phyloP scores from a whole-genome alignment of 805 yeast species.

The Candida adriatica region DNA sequence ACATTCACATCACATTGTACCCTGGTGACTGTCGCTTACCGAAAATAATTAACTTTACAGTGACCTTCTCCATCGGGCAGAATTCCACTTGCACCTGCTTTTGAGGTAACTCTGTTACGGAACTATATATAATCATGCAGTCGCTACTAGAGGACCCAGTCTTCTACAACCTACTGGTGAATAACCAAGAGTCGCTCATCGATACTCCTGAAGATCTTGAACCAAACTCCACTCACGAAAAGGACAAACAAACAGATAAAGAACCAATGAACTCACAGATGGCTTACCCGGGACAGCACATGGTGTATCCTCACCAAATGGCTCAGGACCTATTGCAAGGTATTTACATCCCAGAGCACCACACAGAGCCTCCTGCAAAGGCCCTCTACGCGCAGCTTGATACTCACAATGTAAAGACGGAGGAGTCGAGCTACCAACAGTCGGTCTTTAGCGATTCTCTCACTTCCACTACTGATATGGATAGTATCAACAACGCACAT shows the following conservation, averaged over 20 bases:
- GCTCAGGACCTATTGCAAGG: neutral
- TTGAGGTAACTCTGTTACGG: neutral
- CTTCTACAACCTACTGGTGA: conserved; percentile 17
- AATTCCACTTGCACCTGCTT: neutral
- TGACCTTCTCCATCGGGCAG: neutral
- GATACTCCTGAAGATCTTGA: conserved; percentile 1
- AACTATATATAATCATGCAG: no score
- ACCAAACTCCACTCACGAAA: neutral
- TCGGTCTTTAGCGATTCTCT: conserved; percentile 14
- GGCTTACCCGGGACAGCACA: conserved; percentile 9
- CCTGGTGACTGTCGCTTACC: no score
- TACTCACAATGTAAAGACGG: conserved; percentile 1
- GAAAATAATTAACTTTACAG: neutral
- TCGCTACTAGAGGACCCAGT: conserved; percentile 20
- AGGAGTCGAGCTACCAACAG: conserved; percentile 12
- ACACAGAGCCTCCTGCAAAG: conserved; percentile 1
- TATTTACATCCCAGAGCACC: neutral
- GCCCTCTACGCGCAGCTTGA: conserved; percentile 1
- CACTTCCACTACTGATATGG: conserved; percentile 7
- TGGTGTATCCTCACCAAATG: conserved; percentile 2
- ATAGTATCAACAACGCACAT: conserved; percentile 5
- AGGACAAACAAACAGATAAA: neutral
- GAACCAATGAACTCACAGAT: conserved; percentile 6
- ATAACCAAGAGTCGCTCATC: conserved; percentile 10
- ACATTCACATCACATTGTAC: no score